Conservation (phyloP, 176 grass and related monocot species). For the Rhynchospora tenuis region DNA sequence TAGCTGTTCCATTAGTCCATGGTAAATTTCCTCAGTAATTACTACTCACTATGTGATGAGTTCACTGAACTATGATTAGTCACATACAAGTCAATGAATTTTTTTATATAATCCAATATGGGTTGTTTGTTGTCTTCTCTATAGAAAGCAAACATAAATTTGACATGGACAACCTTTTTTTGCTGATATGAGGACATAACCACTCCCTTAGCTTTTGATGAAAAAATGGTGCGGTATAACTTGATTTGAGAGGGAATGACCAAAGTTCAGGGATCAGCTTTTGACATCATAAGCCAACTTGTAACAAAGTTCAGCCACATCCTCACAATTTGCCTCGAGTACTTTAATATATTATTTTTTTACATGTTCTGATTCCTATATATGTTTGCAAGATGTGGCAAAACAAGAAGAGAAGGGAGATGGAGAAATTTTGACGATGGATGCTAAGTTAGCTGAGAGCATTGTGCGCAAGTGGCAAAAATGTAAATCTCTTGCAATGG, state of each 20-base stretch:
- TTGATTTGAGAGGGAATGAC: background rate
- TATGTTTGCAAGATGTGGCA: constrained; percentile 25
- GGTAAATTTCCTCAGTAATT: background rate
- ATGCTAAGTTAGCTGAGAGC: constrained; percentile 66
- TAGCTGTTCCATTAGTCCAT: background rate
- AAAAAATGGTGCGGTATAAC: background rate
- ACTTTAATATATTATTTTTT: constrained; percentile 6
- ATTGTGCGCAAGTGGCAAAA: constrained; percentile 82
- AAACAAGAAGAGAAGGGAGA: constrained; percentile 29
- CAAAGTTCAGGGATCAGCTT: background rate
- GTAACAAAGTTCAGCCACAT: background rate
- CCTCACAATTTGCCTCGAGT: background rate
- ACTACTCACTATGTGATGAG: background rate
- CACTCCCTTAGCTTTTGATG: constrained; percentile 1
- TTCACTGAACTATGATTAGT: background rate
- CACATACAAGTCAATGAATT: background rate
- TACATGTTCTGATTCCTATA: background rate
- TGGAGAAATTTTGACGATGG: constrained; percentile 58
- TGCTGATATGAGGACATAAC: background rate
- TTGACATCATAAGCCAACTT: background rate
- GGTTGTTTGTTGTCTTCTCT: background rate
- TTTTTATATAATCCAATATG: background rate
- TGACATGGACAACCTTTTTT: background rate
- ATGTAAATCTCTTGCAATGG: constrained; percentile 78
- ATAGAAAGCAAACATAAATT: background rate